Conservation (phyloP, 2,329 filamentous ascomycete species). For the Trichoderma polysporum region DNA sequence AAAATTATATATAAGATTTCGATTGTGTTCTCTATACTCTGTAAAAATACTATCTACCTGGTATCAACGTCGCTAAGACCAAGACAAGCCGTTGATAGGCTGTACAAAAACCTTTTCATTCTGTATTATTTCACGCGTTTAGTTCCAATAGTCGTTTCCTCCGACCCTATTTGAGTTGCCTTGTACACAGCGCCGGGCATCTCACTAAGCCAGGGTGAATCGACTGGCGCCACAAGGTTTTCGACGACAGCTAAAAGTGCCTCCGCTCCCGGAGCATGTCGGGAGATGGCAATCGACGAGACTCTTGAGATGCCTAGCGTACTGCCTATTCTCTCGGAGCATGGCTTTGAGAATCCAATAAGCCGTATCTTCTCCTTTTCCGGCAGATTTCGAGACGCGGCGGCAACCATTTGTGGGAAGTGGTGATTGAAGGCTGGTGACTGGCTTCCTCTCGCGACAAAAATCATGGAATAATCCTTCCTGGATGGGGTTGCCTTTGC, state of each 20-base stretch:
- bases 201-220: slow-evolving; percentile 52
- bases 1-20: neutral
- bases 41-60: no score
- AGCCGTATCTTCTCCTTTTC: slow-evolving; percentile 50
- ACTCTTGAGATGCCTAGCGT: slow-evolving; percentile 62
- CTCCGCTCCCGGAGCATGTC: slow-evolving; percentile 55
- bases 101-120: neutral
- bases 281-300: slow-evolving; percentile 61
- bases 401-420: slow-evolving; percentile 54
- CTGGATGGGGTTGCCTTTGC: neutral
- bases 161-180: slow-evolving; percentile 36
- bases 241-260: slow-evolving; percentile 57
- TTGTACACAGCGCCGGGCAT: slow-evolving; percentile 29
- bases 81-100: neutral
- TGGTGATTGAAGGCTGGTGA: slow-evolving; percentile 60
- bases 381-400: slow-evolving; percentile 46
- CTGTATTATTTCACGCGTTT: slow-evolving; percentile 28
- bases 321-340: slow-evolving; percentile 56
- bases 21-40: no score
- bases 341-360: slow-evolving; percentile 61
- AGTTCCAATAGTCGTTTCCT: slow-evolving; percentile 37
- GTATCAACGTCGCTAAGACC: neutral
- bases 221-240: slow-evolving; percentile 51
- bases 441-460: slow-evolving; percentile 58
- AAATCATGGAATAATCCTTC: slow-evolving; percentile 51